These are phyloP conservation scores for Fusarium musae DNA, from an alignment of 2,329 filamentous ascomycete genomes.

Conservation along the genomic window DNA sequence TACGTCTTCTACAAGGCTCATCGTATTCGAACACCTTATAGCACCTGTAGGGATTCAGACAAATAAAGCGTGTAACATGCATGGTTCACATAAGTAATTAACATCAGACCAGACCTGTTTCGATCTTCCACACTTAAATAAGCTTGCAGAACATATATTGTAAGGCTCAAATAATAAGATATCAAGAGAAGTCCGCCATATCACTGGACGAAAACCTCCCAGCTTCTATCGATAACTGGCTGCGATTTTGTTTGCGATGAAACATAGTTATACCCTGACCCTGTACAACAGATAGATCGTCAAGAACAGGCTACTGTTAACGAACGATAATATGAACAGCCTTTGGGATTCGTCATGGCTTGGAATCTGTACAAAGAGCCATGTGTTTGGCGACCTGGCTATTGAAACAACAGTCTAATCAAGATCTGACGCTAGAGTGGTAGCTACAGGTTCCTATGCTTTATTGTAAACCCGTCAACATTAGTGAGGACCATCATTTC, in stretches of 20 bases:
- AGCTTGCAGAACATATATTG: background rate
- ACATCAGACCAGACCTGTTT: slow-evolving; percentile 14
- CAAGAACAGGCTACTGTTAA: background rate
- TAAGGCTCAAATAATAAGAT: background rate
- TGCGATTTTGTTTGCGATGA: background rate
- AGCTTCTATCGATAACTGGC: background rate
- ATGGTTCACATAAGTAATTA: background rate
- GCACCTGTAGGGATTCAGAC: background rate
- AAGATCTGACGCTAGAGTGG: background rate
- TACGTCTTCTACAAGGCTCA: background rate
- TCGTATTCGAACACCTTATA: background rate
- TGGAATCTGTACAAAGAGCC: background rate
- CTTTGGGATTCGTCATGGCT: background rate
- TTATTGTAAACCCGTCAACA: background rate
- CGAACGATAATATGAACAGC: background rate
- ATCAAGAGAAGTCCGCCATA: background rate
- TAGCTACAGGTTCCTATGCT: background rate
- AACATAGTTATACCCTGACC: background rate
- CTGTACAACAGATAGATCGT: too few species aligned
- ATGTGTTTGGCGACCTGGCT: background rate
- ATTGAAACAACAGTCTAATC: background rate
- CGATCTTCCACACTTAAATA: background rate
- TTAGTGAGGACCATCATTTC: background rate
- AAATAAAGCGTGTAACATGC: background rate
- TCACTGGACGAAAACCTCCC: background rate